Percentiles rank a stretch among this genome's conserved stretches.
These are phyloP conservation scores for Leccinum subrobustum DNA, from an alignment of 1,284 basidiomycete genomes.

Conservation along the genomic window DNA sequence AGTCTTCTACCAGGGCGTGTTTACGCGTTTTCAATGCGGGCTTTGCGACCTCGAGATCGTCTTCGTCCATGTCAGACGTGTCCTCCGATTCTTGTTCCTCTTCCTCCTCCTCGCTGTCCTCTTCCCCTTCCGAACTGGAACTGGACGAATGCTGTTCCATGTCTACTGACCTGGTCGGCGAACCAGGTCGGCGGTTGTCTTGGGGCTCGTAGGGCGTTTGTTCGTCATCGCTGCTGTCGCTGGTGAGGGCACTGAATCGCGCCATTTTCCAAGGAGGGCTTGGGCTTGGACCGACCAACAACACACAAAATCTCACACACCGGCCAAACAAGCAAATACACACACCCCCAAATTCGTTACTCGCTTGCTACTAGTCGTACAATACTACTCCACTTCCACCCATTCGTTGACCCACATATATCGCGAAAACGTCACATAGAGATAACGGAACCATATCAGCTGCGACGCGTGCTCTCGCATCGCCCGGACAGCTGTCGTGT, in stretches of 20 bases:
- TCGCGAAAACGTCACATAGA: constrained; percentile 80
- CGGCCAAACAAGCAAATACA: constrained; percentile 34
- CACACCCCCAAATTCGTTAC: too few relatives aligned
- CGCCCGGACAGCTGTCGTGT: constrained; percentile 58
- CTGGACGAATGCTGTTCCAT: constrained; percentile 24
- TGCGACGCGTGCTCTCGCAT: constrained; percentile 79
- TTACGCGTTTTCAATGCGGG: constrained; percentile 31
- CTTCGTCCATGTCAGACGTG: constrained; percentile 50
- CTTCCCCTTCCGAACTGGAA: constrained; percentile 23
- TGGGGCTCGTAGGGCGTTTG: constrained; percentile 24
- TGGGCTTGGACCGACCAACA: constrained; percentile 18
- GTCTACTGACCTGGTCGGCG: constrained; percentile 20
- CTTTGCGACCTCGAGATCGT: constrained; percentile 39
- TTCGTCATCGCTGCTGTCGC: constrained; percentile 43
- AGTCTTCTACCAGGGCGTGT: constrained; percentile 47
- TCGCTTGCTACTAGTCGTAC: not conserved
- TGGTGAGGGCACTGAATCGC: constrained; percentile 42
- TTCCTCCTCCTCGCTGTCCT: constrained; percentile 34
- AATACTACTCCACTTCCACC: constrained; percentile 37
- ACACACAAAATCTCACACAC: constrained; percentile 18
- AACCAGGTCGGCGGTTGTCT: constrained; percentile 12
- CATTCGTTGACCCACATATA: constrained; percentile 95
- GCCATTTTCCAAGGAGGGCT: constrained; percentile 33
- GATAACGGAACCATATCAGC: constrained; percentile 87
- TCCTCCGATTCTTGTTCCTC: constrained; percentile 39